A percentile compares a stretch with the other conserved stretches of the same genome.
Evolutionary conservation across 192 early-diverging fungal genomes (phyloP).

Genomic region (Spizellomyces punctatus): DNA sequence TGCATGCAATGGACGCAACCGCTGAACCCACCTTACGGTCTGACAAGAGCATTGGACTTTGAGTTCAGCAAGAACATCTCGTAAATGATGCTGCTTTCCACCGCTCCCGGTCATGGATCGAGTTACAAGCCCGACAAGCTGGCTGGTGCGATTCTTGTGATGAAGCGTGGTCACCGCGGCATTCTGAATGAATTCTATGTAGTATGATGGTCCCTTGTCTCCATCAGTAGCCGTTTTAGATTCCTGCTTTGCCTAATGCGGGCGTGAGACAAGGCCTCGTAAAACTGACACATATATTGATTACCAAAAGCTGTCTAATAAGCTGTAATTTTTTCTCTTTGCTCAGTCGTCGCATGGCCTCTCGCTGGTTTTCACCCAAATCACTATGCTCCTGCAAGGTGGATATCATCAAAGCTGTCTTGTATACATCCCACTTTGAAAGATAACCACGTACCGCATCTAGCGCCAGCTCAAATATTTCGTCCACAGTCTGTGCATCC

Average conservation of each 20-base stretch:
- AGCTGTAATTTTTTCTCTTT: slow-evolving; percentile 43
- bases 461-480: slow-evolving; percentile 44
- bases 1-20: no score
- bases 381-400: slow-evolving; percentile 16
- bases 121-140: slow-evolving; percentile 39
- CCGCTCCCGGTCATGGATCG: slow-evolving; percentile 13
- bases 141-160: slow-evolving; percentile 31
- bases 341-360: slow-evolving; percentile 37
- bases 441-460: slow-evolving; percentile 33
- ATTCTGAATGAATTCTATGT: slow-evolving; percentile 38
- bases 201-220: slow-evolving; percentile 37
- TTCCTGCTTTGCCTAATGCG: slow-evolving; percentile 12
- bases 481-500: slow-evolving; percentile 18
- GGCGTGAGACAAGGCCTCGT: slow-evolving; percentile 9
- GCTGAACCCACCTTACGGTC: slow-evolving; percentile 19
- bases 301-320: slow-evolving; percentile 37
- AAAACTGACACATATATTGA: neutral
- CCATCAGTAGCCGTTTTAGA: neutral
- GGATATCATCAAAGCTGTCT: neutral
- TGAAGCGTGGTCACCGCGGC: slow-evolving; percentile 12
- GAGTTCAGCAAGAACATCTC: slow-evolving; percentile 39
- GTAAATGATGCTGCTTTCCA: slow-evolving; percentile 21
- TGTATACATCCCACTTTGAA: neutral
- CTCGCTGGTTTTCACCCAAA: slow-evolving; percentile 21
- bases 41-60: slow-evolving; percentile 39